A percentile compares a stretch with the other conserved stretches of the same genome.
Conservation (phyloP, 164 flowering plant species). For the Nymphaea thermarum region DNA sequence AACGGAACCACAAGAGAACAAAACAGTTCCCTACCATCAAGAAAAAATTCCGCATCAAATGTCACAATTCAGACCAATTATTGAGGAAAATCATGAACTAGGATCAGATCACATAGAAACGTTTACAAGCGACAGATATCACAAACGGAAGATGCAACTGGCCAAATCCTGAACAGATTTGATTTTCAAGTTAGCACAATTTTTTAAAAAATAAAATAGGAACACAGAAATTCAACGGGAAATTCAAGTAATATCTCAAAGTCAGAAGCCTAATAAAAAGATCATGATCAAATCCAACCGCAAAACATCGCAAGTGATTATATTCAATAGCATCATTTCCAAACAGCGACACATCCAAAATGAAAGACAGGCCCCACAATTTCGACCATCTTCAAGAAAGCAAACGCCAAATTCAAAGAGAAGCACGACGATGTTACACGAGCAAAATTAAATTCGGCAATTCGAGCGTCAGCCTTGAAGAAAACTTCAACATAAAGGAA, state of each 20-base stretch:
- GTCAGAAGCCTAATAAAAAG: neutral
- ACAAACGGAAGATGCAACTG: neutral
- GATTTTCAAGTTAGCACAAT: neutral
- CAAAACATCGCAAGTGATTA: neutral
- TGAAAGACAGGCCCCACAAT: neutral
- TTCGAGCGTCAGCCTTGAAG: neutral
- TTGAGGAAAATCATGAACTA: no score
- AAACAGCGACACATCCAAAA: no score
- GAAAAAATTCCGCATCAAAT: neutral
- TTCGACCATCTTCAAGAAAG: neutral
- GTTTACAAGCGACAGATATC: neutral
- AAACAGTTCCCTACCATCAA: neutral
- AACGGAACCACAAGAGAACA: no score
- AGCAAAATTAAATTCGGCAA: no score
- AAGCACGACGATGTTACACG: no score
- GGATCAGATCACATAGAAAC: neutral
- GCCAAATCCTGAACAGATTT: neutral
- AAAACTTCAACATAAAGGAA: neutral
- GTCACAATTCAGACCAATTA: neutral
- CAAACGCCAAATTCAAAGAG: neutral
- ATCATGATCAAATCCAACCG: neutral
- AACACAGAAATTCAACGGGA: neutral
- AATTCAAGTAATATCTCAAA: neutral
- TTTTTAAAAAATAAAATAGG: no score
- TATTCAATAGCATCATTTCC: no score